Evolutionary conservation across 148 eudicot genomes (phyloP).

Genomic region (Camellia sinensis): DNA sequence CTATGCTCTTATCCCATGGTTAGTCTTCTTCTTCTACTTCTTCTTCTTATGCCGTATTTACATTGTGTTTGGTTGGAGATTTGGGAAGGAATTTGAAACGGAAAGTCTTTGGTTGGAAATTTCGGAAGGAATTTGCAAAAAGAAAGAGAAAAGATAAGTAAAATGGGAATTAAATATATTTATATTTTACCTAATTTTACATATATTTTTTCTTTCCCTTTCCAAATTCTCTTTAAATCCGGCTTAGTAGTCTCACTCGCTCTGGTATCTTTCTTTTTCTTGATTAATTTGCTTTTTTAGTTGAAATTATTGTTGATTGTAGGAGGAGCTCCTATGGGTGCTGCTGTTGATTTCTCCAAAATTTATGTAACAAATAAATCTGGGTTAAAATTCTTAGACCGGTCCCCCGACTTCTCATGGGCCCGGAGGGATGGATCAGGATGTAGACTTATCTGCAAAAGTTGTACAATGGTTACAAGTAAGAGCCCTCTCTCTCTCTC

Average conservation of each 20-base stretch:
- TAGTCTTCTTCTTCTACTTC: not conserved
- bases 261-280: not conserved
- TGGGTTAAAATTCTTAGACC: not conserved
- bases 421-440: slow-evolving; percentile 21
- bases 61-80: too few species aligned
- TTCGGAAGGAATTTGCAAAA: too few species aligned
- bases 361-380: not conserved
- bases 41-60: not conserved
- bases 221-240: not conserved
- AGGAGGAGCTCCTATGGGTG: slow-evolving; percentile 12
- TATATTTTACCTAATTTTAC: too few species aligned
- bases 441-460: slow-evolving; percentile 3
- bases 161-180: too few species aligned
- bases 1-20: slow-evolving; percentile 12
- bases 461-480: slow-evolving; percentile 10
- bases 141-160: too few species aligned
- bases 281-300: not conserved
- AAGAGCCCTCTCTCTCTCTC: not conserved
- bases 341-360: slow-evolving; percentile 4
- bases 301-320: not conserved
- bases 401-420: slow-evolving; percentile 19
- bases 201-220: not conserved
- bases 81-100: too few species aligned
- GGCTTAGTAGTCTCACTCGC: too few species aligned
- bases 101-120: too few species aligned